A percentile compares a stretch with the other conserved stretches of the same genome.
Evolutionary conservation across 2,329 filamentous ascomycete species (phyloP).

Genomic region (Talaromyces sp.): DNA sequence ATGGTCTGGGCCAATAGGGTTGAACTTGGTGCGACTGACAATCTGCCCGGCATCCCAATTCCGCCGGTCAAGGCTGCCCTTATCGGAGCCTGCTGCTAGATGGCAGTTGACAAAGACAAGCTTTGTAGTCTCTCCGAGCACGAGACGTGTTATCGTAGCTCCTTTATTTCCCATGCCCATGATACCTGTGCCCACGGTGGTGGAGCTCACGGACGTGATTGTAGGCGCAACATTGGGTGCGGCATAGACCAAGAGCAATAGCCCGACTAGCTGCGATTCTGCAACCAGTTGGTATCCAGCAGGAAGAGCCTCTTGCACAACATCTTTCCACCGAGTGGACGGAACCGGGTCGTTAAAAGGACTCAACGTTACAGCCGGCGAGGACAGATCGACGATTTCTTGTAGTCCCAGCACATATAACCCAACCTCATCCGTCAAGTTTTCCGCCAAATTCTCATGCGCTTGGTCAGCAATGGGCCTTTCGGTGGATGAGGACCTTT

Average conservation of each 20-base stretch:
- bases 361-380: slow-evolving; percentile 72
- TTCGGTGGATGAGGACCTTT: slow-evolving; percentile 48
- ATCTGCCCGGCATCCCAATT: slow-evolving; percentile 91
- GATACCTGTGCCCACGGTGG: slow-evolving; percentile 81
- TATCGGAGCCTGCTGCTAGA: slow-evolving; percentile 81
- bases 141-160: slow-evolving; percentile 74
- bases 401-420: slow-evolving; percentile 90
- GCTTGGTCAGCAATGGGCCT: not conserved
- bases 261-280: slow-evolving; percentile 80
- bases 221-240: slow-evolving; percentile 71
- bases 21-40: slow-evolving; percentile 71
- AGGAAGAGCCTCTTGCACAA: slow-evolving; percentile 72
- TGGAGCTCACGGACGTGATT: slow-evolving; percentile 78
- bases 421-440: slow-evolving; percentile 64
- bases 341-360: slow-evolving; percentile 71
- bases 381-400: slow-evolving; percentile 84
- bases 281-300: slow-evolving; percentile 72
- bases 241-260: slow-evolving; percentile 82
- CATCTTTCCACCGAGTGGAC: slow-evolving; percentile 76
- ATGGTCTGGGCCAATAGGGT: slow-evolving; percentile 68
- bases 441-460: slow-evolving; percentile 42
- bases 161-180: slow-evolving; percentile 96
- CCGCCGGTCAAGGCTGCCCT: slow-evolving; percentile 72
- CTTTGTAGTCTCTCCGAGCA: slow-evolving; percentile 85
- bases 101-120: slow-evolving; percentile 91